Evolutionary conservation across 2,329 filamentous ascomycete genomes (phyloP).

Genomic region (Verruconis gallopava): DNA sequence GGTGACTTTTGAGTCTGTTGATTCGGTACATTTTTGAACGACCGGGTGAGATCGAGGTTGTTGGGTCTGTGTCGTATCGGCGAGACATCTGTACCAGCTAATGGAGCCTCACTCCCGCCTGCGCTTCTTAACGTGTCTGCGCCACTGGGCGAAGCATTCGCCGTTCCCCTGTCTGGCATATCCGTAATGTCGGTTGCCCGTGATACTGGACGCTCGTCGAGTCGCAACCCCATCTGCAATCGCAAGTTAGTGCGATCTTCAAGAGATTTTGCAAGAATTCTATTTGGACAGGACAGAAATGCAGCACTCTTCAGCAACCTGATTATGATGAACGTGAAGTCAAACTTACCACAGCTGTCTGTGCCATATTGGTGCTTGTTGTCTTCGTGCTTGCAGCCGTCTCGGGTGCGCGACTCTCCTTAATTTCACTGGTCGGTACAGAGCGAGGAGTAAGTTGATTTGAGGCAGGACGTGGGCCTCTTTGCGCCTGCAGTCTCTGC

Average conservation of each 20-base stretch:
- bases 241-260: no score
- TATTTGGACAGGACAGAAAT: no score
- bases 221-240: constrained; percentile 23
- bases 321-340: no score
- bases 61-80: constrained; percentile 1
- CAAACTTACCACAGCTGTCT: constrained; percentile 6
- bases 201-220: constrained; percentile 33
- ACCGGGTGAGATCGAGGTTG: constrained; percentile 1
- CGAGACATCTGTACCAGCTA: constrained; percentile 23
- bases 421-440: no score
- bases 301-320: no score
- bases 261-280: no score
- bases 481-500: constrained; percentile 81
- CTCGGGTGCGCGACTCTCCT: neutral
- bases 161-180: constrained; percentile 48
- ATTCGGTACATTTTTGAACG: constrained; percentile 1
- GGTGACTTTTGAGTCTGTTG: constrained; percentile 40
- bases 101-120: constrained; percentile 65
- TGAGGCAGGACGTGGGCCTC: constrained; percentile 50
- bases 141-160: constrained; percentile 59
- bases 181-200: constrained; percentile 68
- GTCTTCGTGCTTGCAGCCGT: neutral
- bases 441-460: no score
- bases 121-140: constrained; percentile 49
- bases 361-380: neutral